These are phyloP conservation scores for Pugionium dolabratum DNA, from an alignment of 345 rosid genomes.

Conservation along the genomic window DNA sequence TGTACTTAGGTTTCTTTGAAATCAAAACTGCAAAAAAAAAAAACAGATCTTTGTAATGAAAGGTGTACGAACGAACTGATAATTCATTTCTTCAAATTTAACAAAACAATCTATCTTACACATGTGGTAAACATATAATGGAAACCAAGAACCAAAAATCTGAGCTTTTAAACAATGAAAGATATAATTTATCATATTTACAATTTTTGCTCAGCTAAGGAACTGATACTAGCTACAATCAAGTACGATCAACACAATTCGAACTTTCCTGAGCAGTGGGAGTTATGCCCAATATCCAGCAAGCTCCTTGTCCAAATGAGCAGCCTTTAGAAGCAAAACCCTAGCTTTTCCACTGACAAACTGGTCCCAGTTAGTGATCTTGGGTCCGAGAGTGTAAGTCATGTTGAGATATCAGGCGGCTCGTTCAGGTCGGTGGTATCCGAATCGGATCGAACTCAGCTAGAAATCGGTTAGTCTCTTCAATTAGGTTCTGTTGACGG, in stretches of 20 bases:
- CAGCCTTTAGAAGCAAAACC: conserved; percentile 60
- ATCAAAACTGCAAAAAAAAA: background rate
- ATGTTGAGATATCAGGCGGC: conserved; percentile 51
- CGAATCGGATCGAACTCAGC: conserved; percentile 84
- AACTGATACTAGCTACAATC: too few relatives aligned
- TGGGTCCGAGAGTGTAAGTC: conserved; percentile 81
- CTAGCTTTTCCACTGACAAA: conserved; percentile 60
- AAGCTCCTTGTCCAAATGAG: conserved; percentile 86
- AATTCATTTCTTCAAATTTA: background rate
- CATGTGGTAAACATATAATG: background rate
- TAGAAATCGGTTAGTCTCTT: conserved; percentile 81
- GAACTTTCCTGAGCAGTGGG: conserved; percentile 70
- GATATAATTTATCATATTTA: conserved; percentile 51
- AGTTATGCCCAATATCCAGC: conserved; percentile 97
- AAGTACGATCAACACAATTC: conserved; percentile 43
- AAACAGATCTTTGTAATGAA: background rate
- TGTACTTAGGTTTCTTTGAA: background rate
- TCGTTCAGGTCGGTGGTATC: conserved; percentile 70
- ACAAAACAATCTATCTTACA: too few relatives aligned
- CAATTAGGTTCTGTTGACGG: conserved; percentile 73
- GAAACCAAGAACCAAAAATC: conserved; percentile 1
- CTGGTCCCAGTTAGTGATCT: conserved; percentile 63
- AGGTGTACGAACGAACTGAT: conserved; percentile 19
- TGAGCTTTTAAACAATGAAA: conserved; percentile 62
- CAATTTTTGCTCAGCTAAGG: too few relatives aligned